Conservation (phyloP, 1,284 basidiomycete genomes). For the Peniophora sp. region DNA sequence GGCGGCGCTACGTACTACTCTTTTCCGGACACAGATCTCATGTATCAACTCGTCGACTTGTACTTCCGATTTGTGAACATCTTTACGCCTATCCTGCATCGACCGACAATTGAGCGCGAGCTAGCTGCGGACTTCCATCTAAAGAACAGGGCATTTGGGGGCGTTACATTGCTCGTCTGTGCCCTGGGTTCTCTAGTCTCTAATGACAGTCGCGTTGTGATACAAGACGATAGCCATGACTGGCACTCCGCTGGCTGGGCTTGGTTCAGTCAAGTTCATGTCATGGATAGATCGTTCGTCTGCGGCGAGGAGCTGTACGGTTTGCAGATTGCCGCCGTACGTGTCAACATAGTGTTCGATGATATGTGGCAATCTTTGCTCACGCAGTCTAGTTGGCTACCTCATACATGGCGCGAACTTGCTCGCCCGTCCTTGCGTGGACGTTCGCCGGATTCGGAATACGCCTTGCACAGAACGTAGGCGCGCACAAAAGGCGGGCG, state of each 20-base stretch:
- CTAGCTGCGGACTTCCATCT: slow-evolving; percentile 50
- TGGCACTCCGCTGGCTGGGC: slow-evolving; percentile 64
- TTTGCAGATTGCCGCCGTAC: slow-evolving; percentile 46
- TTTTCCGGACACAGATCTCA: slow-evolving; percentile 59
- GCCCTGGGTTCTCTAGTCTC: slow-evolving; percentile 64
- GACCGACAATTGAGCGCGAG: slow-evolving; percentile 58
- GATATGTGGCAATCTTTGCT: slow-evolving; percentile 2
- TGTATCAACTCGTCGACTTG: slow-evolving; percentile 49
- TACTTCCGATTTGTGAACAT: slow-evolving; percentile 62
- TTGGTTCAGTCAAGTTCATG: slow-evolving; percentile 57
- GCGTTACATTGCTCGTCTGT: slow-evolving; percentile 65
- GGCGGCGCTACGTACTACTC: slow-evolving; percentile 17
- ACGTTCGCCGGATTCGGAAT: slow-evolving; percentile 41
- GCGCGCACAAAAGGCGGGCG: slow-evolving; percentile 28
- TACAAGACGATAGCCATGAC: slow-evolving; percentile 36
- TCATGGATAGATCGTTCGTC: slow-evolving; percentile 48
- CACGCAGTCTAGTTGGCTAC: slow-evolving; percentile 21
- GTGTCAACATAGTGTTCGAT: not conserved
- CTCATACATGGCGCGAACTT: slow-evolving; percentile 31
- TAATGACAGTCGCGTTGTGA: slow-evolving; percentile 56
- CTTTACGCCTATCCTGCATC: slow-evolving; percentile 69
- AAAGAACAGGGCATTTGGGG: slow-evolving; percentile 55
- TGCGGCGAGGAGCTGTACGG: slow-evolving; percentile 56
- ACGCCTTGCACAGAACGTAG: slow-evolving; percentile 35
- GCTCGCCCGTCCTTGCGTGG: slow-evolving; percentile 43